A percentile compares a stretch with the other conserved stretches of the same genome.
These are phyloP conservation scores for Exophiala bonariae DNA, from an alignment of 2,329 filamentous ascomycete species.

Conservation along the genomic window DNA sequence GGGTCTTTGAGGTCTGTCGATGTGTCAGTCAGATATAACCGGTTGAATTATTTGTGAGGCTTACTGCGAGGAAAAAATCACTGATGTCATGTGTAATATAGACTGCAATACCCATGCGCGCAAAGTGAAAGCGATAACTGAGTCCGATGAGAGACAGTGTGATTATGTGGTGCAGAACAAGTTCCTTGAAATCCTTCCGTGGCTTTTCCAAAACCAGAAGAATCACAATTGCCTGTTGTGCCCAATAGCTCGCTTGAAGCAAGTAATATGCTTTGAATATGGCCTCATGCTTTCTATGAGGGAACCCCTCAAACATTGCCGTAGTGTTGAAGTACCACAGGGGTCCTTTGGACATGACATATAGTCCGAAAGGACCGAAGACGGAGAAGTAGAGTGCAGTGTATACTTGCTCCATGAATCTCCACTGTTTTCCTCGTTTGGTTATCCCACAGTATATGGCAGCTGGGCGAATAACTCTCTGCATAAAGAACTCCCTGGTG, in stretches of 20 bases:
- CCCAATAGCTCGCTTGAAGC: slow-evolving; percentile 86
- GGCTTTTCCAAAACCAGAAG: slow-evolving; percentile 82
- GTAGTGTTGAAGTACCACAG: slow-evolving; percentile 87
- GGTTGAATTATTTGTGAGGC: slow-evolving; percentile 31
- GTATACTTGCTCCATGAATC: slow-evolving; percentile 91
- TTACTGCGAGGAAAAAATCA: slow-evolving; percentile 85
- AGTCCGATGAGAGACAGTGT: slow-evolving; percentile 74
- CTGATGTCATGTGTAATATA: slow-evolving; percentile 88
- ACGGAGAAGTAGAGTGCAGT: slow-evolving; percentile 81
- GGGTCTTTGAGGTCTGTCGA: slow-evolving; percentile 71
- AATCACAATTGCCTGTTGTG: slow-evolving; percentile 81
- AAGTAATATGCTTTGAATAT: slow-evolving; percentile 88
- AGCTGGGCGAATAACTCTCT: slow-evolving; percentile 73
- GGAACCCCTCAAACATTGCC: slow-evolving; percentile 81
- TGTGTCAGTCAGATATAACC: slow-evolving; percentile 11
- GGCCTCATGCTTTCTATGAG: slow-evolving; percentile 73
- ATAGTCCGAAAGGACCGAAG: slow-evolving; percentile 76
- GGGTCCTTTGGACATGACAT: slow-evolving; percentile 68
- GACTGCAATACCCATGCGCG: slow-evolving; percentile 82
- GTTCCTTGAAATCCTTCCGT: slow-evolving; percentile 85
- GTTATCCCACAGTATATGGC: slow-evolving; percentile 66
- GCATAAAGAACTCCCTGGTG: slow-evolving; percentile 89
- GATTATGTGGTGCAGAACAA: slow-evolving; percentile 82
- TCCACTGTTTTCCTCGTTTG: slow-evolving; percentile 70
- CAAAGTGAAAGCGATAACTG: slow-evolving; percentile 90